Evolutionary conservation across 805 yeast genomes (phyloP).

Genomic region (Suhomyces tanzawaensis): DNA sequence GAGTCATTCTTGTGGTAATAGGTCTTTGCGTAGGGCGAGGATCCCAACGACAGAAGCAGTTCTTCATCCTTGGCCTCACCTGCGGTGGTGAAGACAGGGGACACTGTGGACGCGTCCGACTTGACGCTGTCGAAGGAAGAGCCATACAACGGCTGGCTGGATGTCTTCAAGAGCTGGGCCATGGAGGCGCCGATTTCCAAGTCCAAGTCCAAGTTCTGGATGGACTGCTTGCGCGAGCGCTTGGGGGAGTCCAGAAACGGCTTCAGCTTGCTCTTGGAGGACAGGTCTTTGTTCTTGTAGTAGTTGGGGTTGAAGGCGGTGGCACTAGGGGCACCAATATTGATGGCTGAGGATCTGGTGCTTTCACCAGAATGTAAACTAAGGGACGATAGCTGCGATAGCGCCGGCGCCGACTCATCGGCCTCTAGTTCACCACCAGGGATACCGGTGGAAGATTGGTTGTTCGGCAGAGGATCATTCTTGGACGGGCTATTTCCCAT

Average conservation of each 20-base stretch:
- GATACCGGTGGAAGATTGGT: conserved; percentile 22
- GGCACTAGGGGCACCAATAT: conserved; percentile 10
- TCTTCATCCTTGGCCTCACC: conserved; percentile 30
- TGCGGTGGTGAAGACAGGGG: conserved; percentile 36
- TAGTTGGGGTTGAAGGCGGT: conserved; percentile 6
- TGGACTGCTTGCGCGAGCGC: conserved; percentile 2
- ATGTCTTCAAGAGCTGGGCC: conserved; percentile 35
- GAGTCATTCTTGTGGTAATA: conserved; percentile 6
- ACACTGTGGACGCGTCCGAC: conserved; percentile 27
- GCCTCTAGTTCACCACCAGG: conserved; percentile 42
- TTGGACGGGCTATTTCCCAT: conserved; percentile 71
- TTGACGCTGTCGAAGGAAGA: conserved; percentile 45
- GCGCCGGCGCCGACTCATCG: conserved; percentile 44
- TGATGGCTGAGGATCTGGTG: conserved; percentile 12
- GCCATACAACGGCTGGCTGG: conserved; percentile 19
- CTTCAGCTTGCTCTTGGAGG: not conserved
- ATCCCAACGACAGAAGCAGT: conserved; percentile 38
- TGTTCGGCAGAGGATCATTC: conserved; percentile 47
- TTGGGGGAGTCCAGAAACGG: not conserved
- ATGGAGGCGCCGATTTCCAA: conserved; percentile 47
- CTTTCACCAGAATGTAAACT: conserved; percentile 7
- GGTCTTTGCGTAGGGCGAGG: conserved; percentile 17
- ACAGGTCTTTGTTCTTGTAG: conserved; percentile 6
- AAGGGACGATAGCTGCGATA: conserved; percentile 24
- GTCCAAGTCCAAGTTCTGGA: conserved; percentile 24